These are phyloP conservation scores for Beauveria asiatica DNA, from an alignment of 2,329 filamentous ascomycete species.

Conservation along the genomic window DNA sequence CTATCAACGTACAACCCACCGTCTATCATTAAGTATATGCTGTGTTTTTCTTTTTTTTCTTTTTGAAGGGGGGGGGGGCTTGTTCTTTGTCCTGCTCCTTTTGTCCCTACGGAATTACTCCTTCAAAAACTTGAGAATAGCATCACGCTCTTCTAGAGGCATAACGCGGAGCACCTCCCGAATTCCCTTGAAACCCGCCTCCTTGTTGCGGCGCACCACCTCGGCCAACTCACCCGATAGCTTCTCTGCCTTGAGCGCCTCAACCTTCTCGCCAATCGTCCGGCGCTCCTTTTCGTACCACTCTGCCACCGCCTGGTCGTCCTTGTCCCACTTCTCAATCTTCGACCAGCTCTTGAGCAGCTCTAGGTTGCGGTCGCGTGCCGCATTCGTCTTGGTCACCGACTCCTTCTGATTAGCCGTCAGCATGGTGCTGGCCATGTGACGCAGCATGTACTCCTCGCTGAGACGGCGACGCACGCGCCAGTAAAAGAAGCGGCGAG, in stretches of 20 bases:
- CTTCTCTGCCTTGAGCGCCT: slow-evolving; percentile 69
- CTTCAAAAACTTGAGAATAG: slow-evolving; percentile 56
- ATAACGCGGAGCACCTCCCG: slow-evolving; percentile 78
- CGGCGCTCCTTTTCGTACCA: slow-evolving; percentile 98
- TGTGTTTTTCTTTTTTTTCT: neutral
- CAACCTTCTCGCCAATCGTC: slow-evolving; percentile 73
- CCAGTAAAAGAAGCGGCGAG: slow-evolving; percentile 99
- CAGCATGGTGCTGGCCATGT: slow-evolving; percentile 52
- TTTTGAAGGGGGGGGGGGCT: no score
- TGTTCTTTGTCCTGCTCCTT: neutral
- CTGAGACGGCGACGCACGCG: slow-evolving; percentile 92
- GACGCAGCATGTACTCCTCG: slow-evolving; percentile 94
- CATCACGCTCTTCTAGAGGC: slow-evolving; percentile 80
- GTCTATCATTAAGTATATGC: slow-evolving; percentile 1
- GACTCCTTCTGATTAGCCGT: slow-evolving; percentile 21
- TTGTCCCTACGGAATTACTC: slow-evolving; percentile 23
- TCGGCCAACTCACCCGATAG: slow-evolving; percentile 39
- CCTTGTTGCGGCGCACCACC: slow-evolving; percentile 39
- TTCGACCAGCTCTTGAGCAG: slow-evolving; percentile 77
- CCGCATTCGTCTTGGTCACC: slow-evolving; percentile 36
- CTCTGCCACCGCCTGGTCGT: slow-evolving; percentile 75
- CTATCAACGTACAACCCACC: neutral
- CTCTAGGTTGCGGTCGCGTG: slow-evolving; percentile 60
- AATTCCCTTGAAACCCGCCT: slow-evolving; percentile 76
- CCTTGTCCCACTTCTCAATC: slow-evolving; percentile 64